Conservation (phyloP, 108 stramenopile genomes). For the Cylindrotheca closterium region DNA sequence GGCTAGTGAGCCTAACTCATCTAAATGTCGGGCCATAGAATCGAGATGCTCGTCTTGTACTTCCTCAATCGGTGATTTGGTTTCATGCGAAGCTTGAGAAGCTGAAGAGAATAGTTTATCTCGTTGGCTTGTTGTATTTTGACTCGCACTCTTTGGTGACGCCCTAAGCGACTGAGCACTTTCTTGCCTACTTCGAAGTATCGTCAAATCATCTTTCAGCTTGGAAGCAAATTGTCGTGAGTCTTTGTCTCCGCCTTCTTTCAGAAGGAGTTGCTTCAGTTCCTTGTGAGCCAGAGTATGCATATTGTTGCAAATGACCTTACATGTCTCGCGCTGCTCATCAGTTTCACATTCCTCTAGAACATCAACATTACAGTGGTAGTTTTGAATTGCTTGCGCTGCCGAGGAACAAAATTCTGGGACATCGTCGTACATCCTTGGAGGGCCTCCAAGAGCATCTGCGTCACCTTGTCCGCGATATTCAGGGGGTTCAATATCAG, state of each 20-base stretch:
- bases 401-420: conserved; percentile 27
- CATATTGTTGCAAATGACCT: conserved; percentile 55
- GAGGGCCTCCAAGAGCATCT: conserved; percentile 10
- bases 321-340: conserved; percentile 46
- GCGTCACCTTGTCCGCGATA: conserved; percentile 1
- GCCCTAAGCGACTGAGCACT: not conserved
- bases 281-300: conserved; percentile 25
- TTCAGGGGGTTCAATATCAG: conserved; percentile 35
- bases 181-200: conserved; percentile 32
- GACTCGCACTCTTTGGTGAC: not conserved
- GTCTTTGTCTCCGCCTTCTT: conserved; percentile 9
- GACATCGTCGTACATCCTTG: conserved; percentile 37
- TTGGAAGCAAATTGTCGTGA: conserved; percentile 14
- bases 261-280: conserved; percentile 19
- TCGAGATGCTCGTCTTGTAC: conserved; percentile 46
- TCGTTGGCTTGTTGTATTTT: not conserved
- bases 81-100: conserved; percentile 3
- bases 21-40: conserved; percentile 30
- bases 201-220: conserved; percentile 18
- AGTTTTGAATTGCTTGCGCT: conserved; percentile 55
- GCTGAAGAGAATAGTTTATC: not conserved
- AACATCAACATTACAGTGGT: conserved; percentile 53
- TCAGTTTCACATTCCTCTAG: conserved; percentile 51
- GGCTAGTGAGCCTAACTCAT: conserved; percentile 41
- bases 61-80: not conserved